phyloP scores from a whole-genome alignment of 441 rosid genomes.

The Iberis amara region DNA sequence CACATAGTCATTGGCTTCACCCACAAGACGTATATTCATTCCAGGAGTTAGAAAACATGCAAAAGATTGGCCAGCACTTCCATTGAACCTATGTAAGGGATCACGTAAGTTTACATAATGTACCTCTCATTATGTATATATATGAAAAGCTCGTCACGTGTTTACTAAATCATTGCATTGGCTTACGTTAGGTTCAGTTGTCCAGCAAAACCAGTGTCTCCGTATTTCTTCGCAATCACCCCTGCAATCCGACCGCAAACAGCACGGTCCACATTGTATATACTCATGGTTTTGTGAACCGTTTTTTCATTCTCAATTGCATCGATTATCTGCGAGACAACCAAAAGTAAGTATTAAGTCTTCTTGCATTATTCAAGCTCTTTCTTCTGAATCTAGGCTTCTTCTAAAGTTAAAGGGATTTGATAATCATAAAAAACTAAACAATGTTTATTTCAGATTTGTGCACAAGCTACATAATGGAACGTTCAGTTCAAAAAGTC shows the following conservation, averaged over 20 bases:
- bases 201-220: slow-evolving; percentile 91
- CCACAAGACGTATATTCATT: slow-evolving; percentile 82
- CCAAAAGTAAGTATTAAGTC: neutral
- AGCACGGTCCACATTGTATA: slow-evolving; percentile 87
- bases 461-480: slow-evolving; percentile 5
- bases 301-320: slow-evolving; percentile 80
- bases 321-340: slow-evolving; percentile 51
- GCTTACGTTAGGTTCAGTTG: slow-evolving; percentile 87
- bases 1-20: slow-evolving; percentile 97
- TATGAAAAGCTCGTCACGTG: neutral
- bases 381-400: no score
- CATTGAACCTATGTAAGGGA: slow-evolving; percentile 52
- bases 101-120: slow-evolving; percentile 18
- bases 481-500: neutral
- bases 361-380: neutral
- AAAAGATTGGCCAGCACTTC: slow-evolving; percentile 97
- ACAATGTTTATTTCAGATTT: neutral
- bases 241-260: slow-evolving; percentile 87
- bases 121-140: slow-evolving; percentile 4
- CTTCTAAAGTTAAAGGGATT: no score
- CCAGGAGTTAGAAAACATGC: slow-evolving; percentile 92
- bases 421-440: neutral
- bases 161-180: slow-evolving; percentile 11
- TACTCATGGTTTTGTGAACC: slow-evolving; percentile 52
- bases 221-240: slow-evolving; percentile 80